Evolutionary conservation across 768 basidiomycete species (phyloP).

Genomic region (Mrakia blollopis): DNA sequence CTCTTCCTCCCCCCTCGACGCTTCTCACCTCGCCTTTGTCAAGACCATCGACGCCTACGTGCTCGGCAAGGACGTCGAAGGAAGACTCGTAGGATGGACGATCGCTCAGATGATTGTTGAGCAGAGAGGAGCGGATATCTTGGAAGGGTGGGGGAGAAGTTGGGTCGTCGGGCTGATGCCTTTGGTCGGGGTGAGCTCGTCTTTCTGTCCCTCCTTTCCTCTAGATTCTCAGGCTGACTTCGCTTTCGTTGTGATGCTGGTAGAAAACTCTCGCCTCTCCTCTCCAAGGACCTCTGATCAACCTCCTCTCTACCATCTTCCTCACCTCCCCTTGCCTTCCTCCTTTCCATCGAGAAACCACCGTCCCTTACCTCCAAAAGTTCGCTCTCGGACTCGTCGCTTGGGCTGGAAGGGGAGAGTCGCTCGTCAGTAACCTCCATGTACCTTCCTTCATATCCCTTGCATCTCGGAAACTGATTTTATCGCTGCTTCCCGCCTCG

Average conservation of each 20-base stretch:
- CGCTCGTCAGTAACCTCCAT: conserved; percentile 54
- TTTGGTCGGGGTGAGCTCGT: conserved; percentile 38
- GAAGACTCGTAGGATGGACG: conserved; percentile 26
- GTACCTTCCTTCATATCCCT: background rate
- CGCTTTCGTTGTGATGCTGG: conserved; percentile 56
- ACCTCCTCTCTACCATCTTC: conserved; percentile 61
- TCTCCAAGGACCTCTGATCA: conserved; percentile 44
- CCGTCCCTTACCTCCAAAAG: conserved; percentile 66
- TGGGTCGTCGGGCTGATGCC: conserved; percentile 25
- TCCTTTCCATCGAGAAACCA: conserved; percentile 77
- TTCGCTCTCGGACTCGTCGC: conserved; percentile 58
- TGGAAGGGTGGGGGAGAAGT: conserved; percentile 18
- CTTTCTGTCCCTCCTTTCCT: conserved; percentile 44
- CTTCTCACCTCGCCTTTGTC: conserved; percentile 6
- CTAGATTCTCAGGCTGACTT: conserved; percentile 53
- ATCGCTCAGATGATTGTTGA: conserved; percentile 20
- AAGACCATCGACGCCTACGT: conserved; percentile 23
- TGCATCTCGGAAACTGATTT: too few relatives aligned
- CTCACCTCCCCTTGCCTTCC: conserved; percentile 56
- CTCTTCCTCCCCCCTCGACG: background rate
- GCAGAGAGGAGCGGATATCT: conserved; percentile 12
- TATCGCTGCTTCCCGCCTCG: background rate
- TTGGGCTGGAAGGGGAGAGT: conserved; percentile 52
- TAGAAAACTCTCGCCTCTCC: conserved; percentile 50
- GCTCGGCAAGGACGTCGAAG: conserved; percentile 26